Base-by-base conservation (phyloP, 2,329 filamentous ascomycete genomes). In the Fusarium sp. region DNA sequence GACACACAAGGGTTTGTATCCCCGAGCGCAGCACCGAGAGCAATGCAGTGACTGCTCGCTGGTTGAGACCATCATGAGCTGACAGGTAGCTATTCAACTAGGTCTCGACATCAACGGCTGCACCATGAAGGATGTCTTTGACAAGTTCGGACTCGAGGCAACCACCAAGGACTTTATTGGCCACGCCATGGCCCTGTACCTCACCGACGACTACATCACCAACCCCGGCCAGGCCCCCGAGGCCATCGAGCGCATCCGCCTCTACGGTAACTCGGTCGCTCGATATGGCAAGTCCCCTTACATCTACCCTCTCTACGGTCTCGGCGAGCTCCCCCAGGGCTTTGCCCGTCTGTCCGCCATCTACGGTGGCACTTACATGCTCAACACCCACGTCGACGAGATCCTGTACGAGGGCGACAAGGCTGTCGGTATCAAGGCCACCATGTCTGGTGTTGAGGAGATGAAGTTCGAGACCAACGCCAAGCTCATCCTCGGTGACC, bases 311-410 rank as follows among this genome's bases (percentile, higher is more conserved):
- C 92, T 98, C 35, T 99, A 99, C 86, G 97, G 97, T 72, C 91
- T 99, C 59, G 97, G 94, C 82, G 97, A 99, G 87, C 93, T 99
- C 66, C 97, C 97, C 38, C 97, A 99, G 86, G 96, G 96, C 69
- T 99, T 99, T 80, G 97, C 97, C 74, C 95, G 97, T 84, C 91
- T 99, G 64, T 98, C 95, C 45, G 97, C 97, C 83, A 98, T 99
- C 85, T 98, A 99, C 82, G 97, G 97, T 75, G 97, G 97, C 78
- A 99, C 97, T 60, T 99, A 99, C 87, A 99, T 99, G 95, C 92
- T 99, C 80, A 98, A 98, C 89, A 97, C 97, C 78, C 91, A 92
- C 77, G 90, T 99, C 65, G 94, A 98, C 74, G 97, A 99, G 87
- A 87, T 99, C 76, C 84, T 93, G 71, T 97, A 97, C 82, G 94